These are phyloP conservation scores for Lunularia cruciata DNA, from an alignment of 225 moss, liverwort and hornwort species.

Conservation along the genomic window DNA sequence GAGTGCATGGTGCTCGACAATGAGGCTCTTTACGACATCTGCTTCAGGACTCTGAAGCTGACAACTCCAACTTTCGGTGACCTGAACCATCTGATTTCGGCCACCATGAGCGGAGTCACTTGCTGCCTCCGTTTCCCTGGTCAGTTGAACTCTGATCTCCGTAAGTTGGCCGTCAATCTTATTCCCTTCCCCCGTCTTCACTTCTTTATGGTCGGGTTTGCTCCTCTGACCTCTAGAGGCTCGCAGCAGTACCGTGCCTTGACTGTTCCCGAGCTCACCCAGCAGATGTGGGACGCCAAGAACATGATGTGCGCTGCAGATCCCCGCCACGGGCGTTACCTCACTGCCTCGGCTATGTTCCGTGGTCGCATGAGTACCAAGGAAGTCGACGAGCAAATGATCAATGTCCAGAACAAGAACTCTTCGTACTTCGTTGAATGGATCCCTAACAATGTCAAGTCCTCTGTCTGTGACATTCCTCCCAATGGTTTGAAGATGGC, in stretches of 20 bases:
- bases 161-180: slow-evolving; percentile 45
- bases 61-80: slow-evolving; percentile 49
- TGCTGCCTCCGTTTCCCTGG: slow-evolving; percentile 51
- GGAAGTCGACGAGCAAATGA: slow-evolving; percentile 54
- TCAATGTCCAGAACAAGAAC: slow-evolving; percentile 52
- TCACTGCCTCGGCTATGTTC: slow-evolving; percentile 51
- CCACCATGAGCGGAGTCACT: slow-evolving; percentile 49
- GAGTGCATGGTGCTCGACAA: slow-evolving; percentile 54
- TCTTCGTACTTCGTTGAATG: slow-evolving; percentile 50
- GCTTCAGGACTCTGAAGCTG: slow-evolving; percentile 45
- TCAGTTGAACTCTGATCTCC: slow-evolving; percentile 50
- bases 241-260: slow-evolving; percentile 49
- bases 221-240: slow-evolving; percentile 45
- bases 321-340: slow-evolving; percentile 49
- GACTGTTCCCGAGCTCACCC: slow-evolving; percentile 49
- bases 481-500: slow-evolving; percentile 49
- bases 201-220: slow-evolving; percentile 55
- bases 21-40: slow-evolving; percentile 47
- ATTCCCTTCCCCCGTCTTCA: slow-evolving; percentile 50
- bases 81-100: slow-evolving; percentile 46
- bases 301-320: slow-evolving; percentile 56
- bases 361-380: slow-evolving; percentile 50
- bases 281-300: slow-evolving; percentile 56
- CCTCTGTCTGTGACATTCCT: slow-evolving; percentile 47
- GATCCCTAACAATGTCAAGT: slow-evolving; percentile 53